Percentiles rank a stretch among this genome's conserved stretches.
Evolutionary conservation across 129 eudicot genomes (phyloP).

Genomic region (Centaurea solstitialis): DNA sequence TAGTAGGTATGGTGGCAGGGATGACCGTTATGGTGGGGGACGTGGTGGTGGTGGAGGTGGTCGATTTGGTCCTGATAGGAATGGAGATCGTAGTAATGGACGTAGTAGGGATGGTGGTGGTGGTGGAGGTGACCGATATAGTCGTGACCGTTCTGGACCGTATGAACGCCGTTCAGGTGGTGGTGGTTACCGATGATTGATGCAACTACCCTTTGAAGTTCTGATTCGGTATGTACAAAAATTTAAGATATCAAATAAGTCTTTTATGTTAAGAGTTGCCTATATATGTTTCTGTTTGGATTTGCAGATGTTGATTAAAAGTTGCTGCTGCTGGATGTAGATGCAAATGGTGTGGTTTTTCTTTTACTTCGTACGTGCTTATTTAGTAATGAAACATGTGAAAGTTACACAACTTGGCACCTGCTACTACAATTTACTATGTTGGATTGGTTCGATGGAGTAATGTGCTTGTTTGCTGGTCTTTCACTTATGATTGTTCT

Average conservation of each 20-base stretch:
- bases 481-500: constrained; percentile 49
- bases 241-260: neutral
- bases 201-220: constrained; percentile 20
- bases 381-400: constrained; percentile 51
- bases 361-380: constrained; percentile 40
- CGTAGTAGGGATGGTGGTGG: constrained; percentile 70
- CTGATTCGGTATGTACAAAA: constrained; percentile 18
- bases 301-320: constrained; percentile 45
- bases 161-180: constrained; percentile 81
- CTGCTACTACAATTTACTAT: constrained; percentile 53
- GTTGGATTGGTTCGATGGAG: constrained; percentile 58
- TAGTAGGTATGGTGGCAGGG: constrained; percentile 70
- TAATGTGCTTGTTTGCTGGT: constrained; percentile 53
- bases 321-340: constrained; percentile 34
- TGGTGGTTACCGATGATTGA: constrained; percentile 50
- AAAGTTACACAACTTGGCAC: constrained; percentile 57
- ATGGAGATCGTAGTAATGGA: constrained; percentile 79
- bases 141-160: constrained; percentile 95
- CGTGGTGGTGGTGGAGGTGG: constrained; percentile 73
- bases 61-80: constrained; percentile 82
- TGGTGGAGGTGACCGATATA: constrained; percentile 78
- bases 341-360: constrained; percentile 33
- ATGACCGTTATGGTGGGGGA: constrained; percentile 77
- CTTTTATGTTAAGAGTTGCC: neutral
- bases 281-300: constrained; percentile 8